Conservation (phyloP, 176 grass and related monocot species). For the Oryza nivara region DNA sequence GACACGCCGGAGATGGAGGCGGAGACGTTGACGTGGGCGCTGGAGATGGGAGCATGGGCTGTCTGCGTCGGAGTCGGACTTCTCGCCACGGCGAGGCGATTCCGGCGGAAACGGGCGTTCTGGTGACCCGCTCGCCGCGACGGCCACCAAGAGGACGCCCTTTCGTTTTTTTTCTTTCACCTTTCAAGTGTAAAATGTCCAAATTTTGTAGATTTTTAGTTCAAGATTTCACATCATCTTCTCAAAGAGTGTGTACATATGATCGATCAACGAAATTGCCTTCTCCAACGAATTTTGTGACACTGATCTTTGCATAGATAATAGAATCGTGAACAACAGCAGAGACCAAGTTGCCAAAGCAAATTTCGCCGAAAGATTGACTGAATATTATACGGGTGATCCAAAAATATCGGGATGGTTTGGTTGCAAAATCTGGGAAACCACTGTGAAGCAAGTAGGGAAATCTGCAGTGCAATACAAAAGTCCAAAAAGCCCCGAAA, state of each 20-base stretch:
- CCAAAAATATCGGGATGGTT: not conserved
- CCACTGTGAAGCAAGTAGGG: not conserved
- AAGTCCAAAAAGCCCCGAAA: not conserved
- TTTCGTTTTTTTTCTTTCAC: not conserved
- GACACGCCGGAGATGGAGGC: conserved; percentile 5
- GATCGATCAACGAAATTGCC: not conserved
- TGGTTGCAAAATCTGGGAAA: not conserved
- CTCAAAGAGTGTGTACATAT: not conserved
- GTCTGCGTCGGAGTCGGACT: conserved; percentile 59
- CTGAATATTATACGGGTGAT: not conserved
- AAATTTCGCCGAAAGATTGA: not conserved
- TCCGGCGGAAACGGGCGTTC: conserved; percentile 37
- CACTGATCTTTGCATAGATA: not conserved
- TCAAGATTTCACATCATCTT: not conserved
- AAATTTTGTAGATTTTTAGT: not conserved
- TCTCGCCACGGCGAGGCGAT: conserved; percentile 40
- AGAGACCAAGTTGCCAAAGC: not conserved
- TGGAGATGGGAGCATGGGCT: conserved; percentile 68
- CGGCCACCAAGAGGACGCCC: not conserved
- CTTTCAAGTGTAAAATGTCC: not conserved
- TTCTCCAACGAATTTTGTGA: not conserved
- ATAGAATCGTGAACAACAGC: not conserved
- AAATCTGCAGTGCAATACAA: not conserved
- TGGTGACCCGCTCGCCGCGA: conserved; percentile 12
- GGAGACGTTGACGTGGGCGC: conserved; percentile 62